Percentiles rank a stretch among this genome's conserved stretches.
Conservation (phyloP, 1,284 basidiomycete species). For the Caloboletus inedulis region DNA sequence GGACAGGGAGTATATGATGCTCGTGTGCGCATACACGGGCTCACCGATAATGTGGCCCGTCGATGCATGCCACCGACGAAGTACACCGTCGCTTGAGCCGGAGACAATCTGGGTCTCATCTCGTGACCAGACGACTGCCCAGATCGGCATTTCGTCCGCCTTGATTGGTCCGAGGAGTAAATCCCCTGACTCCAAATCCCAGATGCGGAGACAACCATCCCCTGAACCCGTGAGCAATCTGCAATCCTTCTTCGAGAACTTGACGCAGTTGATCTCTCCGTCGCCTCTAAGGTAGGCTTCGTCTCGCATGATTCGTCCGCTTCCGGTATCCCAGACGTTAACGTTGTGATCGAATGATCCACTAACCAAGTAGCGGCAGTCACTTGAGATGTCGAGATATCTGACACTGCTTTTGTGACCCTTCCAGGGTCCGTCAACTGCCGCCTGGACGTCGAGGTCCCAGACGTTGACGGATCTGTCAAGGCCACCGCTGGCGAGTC, state of each 20-base stretch:
- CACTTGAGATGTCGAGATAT: slow-evolving; percentile 29
- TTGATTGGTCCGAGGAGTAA: slow-evolving; percentile 26
- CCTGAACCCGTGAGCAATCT: slow-evolving; percentile 30
- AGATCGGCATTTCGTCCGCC: slow-evolving; percentile 23
- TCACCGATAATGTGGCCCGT: slow-evolving; percentile 24
- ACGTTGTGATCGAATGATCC: slow-evolving; percentile 34
- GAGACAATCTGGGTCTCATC: slow-evolving; percentile 29
- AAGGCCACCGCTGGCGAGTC: slow-evolving; percentile 30
- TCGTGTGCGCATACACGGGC: slow-evolving; percentile 22
- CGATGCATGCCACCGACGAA: slow-evolving; percentile 27
- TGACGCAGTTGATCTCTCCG: slow-evolving; percentile 30
- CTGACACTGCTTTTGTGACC: slow-evolving; percentile 27
- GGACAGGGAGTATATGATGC: slow-evolving; percentile 29
- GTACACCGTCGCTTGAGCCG: slow-evolving; percentile 23
- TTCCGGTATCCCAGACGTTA: slow-evolving; percentile 31
- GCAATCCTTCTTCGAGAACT: slow-evolving; percentile 24
- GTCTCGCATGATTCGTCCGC: slow-evolving; percentile 23
- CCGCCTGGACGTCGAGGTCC: slow-evolving; percentile 23
- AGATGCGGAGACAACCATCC: slow-evolving; percentile 30
- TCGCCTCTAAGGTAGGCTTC: slow-evolving; percentile 25
- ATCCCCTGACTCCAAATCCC: slow-evolving; percentile 26
- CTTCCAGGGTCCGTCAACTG: slow-evolving; percentile 24
- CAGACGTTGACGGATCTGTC: slow-evolving; percentile 31
- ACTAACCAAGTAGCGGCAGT: slow-evolving; percentile 30
- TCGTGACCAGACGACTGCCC: slow-evolving; percentile 32